Conservation (phyloP, 148 eudicot species). For the Silene conica region DNA sequence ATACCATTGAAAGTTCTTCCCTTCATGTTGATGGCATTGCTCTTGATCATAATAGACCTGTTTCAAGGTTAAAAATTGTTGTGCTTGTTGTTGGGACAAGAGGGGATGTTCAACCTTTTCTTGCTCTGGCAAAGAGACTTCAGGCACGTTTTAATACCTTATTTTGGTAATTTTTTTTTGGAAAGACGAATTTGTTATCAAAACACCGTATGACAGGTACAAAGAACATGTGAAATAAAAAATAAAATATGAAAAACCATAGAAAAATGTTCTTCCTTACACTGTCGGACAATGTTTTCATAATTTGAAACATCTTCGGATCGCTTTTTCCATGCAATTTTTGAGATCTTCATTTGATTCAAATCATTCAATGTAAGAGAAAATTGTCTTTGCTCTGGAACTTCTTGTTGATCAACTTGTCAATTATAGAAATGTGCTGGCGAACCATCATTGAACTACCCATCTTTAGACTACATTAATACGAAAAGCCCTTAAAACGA, state of each 20-base stretch:
- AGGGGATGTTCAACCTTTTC: conserved; percentile 96
- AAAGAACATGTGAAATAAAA: not conserved
- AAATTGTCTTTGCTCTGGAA: not conserved
- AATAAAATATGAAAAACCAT: not conserved
- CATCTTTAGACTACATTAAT: not conserved
- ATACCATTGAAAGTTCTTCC: conserved; percentile 41
- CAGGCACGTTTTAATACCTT: conserved; percentile 46
- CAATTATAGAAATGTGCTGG: not conserved
- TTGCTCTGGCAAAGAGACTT: conserved; percentile 83
- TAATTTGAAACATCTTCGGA: not conserved
- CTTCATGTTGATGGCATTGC: conserved; percentile 32
- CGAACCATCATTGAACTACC: not conserved
- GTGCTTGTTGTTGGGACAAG: conserved; percentile 95
- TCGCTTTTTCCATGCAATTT: not conserved
- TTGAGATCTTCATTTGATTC: not conserved
- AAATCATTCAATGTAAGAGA: not conserved
- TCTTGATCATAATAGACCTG: conserved; percentile 39
- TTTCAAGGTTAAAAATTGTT: conserved; percentile 74
- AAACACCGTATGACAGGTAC: not conserved
- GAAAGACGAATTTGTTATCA: not conserved
- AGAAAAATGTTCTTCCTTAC: not conserved
- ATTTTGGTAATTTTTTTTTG: not conserved
- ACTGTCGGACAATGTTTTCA: not conserved
- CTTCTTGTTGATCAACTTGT: not conserved
- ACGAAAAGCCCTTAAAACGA: not conserved